phyloP scores from a whole-genome alignment of 2,329 filamentous ascomycete species.

The Verticillium nonalfalfae region DNA sequence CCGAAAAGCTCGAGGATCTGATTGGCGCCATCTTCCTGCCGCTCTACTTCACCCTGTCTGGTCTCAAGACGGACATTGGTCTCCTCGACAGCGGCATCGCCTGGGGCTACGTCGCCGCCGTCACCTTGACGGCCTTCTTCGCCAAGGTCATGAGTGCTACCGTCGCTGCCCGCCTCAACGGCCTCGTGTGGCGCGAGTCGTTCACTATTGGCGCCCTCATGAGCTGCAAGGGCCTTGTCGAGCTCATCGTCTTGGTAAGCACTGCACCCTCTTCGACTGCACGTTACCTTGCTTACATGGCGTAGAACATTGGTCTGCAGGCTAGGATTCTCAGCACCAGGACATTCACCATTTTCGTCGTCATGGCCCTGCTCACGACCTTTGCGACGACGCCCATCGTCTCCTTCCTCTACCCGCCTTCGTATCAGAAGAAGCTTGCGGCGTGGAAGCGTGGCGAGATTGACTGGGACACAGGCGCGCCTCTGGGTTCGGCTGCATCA shows the following conservation, averaged over 20 bases:
- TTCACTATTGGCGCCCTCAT: constrained; percentile 75
- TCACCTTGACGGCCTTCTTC: constrained; percentile 67
- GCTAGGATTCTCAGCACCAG: constrained; percentile 66
- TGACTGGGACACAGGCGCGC: constrained; percentile 52
- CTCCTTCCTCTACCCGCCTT: constrained; percentile 57
- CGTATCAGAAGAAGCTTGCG: constrained; percentile 29
- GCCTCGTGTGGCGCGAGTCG: constrained; percentile 75
- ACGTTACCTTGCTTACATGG: background rate
- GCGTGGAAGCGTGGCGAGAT: constrained; percentile 64
- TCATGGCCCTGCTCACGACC: constrained; percentile 75
- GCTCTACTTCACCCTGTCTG: constrained; percentile 78
- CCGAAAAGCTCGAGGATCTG: constrained; percentile 91
- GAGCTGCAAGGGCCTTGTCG: constrained; percentile 83
- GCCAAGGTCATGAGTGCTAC: constrained; percentile 73
- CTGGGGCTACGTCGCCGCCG: constrained; percentile 80
- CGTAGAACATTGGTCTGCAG: constrained; percentile 57
- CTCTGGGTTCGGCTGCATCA: constrained; percentile 8
- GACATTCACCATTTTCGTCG: constrained; percentile 78
- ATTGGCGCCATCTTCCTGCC: constrained; percentile 79
- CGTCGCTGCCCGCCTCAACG: constrained; percentile 61
- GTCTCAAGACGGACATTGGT: constrained; percentile 71
- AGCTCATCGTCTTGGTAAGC: constrained; percentile 63
- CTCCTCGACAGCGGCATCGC: constrained; percentile 68
- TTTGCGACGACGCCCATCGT: constrained; percentile 69
- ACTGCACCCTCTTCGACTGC: constrained; percentile 15